phyloP scores from a whole-genome alignment of 371 early-diverging fungal genomes.

The Apophysomyces trapeziformis region DNA sequence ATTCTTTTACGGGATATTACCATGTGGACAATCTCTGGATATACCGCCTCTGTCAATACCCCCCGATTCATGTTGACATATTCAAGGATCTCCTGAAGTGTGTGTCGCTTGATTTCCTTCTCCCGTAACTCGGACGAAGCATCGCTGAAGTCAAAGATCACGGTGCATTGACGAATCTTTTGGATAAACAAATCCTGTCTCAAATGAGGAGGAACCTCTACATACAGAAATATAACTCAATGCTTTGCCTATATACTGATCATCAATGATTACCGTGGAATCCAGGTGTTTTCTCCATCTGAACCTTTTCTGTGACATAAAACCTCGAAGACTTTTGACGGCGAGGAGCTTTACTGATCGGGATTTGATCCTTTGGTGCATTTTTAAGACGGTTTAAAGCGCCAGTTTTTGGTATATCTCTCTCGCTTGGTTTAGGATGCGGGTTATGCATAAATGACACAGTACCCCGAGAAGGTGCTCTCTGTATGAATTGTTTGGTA shows the following conservation, averaged over 20 bases:
- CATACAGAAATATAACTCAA: not conserved
- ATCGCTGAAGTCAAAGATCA: conserved; percentile 94
- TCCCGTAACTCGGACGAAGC: conserved; percentile 83
- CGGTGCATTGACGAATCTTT: conserved; percentile 91
- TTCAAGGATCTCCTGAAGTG: conserved; percentile 89
- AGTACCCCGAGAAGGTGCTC: conserved; percentile 13
- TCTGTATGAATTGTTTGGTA: conserved; percentile 12
- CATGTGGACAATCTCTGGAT: conserved; percentile 92
- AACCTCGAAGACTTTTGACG: conserved; percentile 89
- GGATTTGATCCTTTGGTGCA: conserved; percentile 80
- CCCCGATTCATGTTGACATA: conserved; percentile 87
- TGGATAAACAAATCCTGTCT: conserved; percentile 82
- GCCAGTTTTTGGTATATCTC: conserved; percentile 71
- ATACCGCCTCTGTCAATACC: conserved; percentile 85
- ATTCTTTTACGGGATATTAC: conserved; percentile 47
- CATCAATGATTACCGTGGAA: conserved; percentile 71
- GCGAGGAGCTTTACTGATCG: conserved; percentile 80
- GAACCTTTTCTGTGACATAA: conserved; percentile 81
- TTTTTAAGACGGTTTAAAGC: conserved; percentile 81
- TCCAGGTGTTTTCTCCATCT: conserved; percentile 75
- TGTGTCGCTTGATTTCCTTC: conserved; percentile 94
- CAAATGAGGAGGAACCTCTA: conserved; percentile 77
- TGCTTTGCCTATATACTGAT: not conserved
- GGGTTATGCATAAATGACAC: conserved; percentile 34
- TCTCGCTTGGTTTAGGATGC: conserved; percentile 27